Conservation (phyloP, 2,329 filamentous ascomycete genomes). For the Epichloe gansuensis region DNA sequence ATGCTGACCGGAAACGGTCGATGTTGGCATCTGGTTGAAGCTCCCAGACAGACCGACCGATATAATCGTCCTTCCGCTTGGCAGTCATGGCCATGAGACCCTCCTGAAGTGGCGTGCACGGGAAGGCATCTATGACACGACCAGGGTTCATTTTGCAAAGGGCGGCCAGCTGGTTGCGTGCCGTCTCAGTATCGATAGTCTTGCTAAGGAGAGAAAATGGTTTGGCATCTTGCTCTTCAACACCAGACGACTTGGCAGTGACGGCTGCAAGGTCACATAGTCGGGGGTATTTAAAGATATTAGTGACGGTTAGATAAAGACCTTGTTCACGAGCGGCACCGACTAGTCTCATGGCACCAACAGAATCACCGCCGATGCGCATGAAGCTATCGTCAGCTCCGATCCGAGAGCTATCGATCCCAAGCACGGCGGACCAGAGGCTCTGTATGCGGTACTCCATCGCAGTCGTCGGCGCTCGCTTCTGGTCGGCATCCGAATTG, state of each 20-base stretch:
- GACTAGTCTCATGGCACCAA: slow-evolving; percentile 8
- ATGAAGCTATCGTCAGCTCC: slow-evolving; percentile 8
- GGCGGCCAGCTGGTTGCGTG: no score
- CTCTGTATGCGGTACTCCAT: slow-evolving; percentile 1
- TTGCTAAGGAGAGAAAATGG: no score
- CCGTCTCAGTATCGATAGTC: no score
- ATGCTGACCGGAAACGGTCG: neutral
- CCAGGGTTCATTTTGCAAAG: no score
- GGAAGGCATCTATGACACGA: neutral
- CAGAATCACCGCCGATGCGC: slow-evolving; percentile 24
- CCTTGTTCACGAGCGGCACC: neutral
- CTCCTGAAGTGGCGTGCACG: slow-evolving; percentile 12
- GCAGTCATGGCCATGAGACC: slow-evolving; percentile 11
- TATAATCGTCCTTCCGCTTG: slow-evolving; percentile 8
- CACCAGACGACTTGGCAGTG: no score
- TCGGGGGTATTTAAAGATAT: no score
- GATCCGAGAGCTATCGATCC: slow-evolving; percentile 7
- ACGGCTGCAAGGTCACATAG: no score
- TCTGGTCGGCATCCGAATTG: no score
- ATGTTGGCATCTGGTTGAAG: neutral
- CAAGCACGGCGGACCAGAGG: neutral
- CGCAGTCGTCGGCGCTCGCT: no score
- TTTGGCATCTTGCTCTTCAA: no score
- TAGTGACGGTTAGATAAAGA: no score
- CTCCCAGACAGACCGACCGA: neutral